These are phyloP conservation scores for Mycena vulgaris DNA, from an alignment of 768 basidiomycete genomes.

Conservation along the genomic window DNA sequence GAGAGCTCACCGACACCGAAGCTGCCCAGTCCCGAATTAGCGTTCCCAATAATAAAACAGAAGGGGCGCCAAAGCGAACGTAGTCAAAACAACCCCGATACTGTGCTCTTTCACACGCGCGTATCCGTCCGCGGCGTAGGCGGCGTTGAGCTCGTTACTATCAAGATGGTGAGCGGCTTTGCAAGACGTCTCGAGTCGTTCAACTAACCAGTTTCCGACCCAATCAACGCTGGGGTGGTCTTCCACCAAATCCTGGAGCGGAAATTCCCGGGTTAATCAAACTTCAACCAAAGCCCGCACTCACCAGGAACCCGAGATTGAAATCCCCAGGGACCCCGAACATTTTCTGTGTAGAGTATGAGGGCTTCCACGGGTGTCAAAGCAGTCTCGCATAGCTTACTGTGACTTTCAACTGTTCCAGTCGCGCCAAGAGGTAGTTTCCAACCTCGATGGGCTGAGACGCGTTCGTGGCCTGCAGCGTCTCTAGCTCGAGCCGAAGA, in stretches of 20 bases:
- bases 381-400: slow-evolving; percentile 51
- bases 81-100: slow-evolving; percentile 84
- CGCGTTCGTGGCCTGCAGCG: slow-evolving; percentile 54
- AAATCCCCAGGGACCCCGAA: slow-evolving; percentile 90
- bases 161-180: background rate
- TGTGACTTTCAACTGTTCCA: slow-evolving; percentile 75
- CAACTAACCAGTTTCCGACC: slow-evolving; percentile 84
- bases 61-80: slow-evolving; percentile 56
- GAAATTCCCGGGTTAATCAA: background rate
- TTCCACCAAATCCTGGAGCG: slow-evolving; percentile 81
- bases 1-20: slow-evolving; percentile 96
- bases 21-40: slow-evolving; percentile 49
- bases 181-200: background rate
- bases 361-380: background rate
- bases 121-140: slow-evolving; percentile 95
- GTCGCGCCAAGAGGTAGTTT: slow-evolving; percentile 72
- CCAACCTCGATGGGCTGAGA: slow-evolving; percentile 67
- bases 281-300: slow-evolving; percentile 19
- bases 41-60: background rate
- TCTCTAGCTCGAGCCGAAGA: slow-evolving; percentile 63
- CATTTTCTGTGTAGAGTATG: slow-evolving; percentile 66
- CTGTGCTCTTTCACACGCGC: slow-evolving; percentile 85
- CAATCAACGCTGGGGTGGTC: slow-evolving; percentile 85
- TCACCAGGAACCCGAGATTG: slow-evolving; percentile 77
- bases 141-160: slow-evolving; percentile 88